These are phyloP conservation scores for Glonium stellatum DNA, from an alignment of 495 filamentous ascomycete species.

Conservation along the genomic window DNA sequence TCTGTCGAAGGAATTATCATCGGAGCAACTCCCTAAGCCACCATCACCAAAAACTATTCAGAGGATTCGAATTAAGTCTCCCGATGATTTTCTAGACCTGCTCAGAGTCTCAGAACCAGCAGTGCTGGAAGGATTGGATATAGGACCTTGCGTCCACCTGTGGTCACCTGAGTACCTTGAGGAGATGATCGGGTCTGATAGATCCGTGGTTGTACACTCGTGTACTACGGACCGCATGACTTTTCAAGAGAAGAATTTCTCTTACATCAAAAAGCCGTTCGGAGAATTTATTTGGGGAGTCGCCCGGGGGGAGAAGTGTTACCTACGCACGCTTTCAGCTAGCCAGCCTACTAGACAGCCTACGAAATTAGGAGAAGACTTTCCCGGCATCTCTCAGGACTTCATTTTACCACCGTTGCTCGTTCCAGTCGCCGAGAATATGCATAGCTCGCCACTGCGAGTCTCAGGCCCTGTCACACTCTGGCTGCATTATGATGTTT, in stretches of 20 bases:
- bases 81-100: conserved; percentile 52
- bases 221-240: conserved; percentile 54
- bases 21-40: not conserved
- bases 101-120: conserved; percentile 54
- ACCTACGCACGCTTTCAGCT: conserved; percentile 66
- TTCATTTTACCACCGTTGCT: conserved; percentile 64
- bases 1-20: not conserved
- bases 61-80: conserved; percentile 44
- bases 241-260: conserved; percentile 77
- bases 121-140: conserved; percentile 55
- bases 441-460: conserved; percentile 74
- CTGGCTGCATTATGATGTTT: conserved; percentile 92
- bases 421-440: conserved; percentile 47
- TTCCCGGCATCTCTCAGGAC: conserved; percentile 59
- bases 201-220: conserved; percentile 45
- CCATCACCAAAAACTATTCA: conserved; percentile 37
- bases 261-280: conserved; percentile 62
- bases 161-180: conserved; percentile 70
- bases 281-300: conserved; percentile 60
- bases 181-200: conserved; percentile 54
- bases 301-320: conserved; percentile 55
- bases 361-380: conserved; percentile 62
- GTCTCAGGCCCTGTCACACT: conserved; percentile 78
- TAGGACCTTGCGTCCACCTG: conserved; percentile 58
- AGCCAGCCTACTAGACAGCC: conserved; percentile 61